Evolutionary conservation across 441 rosid genomes (phyloP), one percentile per base, ranked within the genome.

Genomic region (Isatis lusitanica): DNA sequence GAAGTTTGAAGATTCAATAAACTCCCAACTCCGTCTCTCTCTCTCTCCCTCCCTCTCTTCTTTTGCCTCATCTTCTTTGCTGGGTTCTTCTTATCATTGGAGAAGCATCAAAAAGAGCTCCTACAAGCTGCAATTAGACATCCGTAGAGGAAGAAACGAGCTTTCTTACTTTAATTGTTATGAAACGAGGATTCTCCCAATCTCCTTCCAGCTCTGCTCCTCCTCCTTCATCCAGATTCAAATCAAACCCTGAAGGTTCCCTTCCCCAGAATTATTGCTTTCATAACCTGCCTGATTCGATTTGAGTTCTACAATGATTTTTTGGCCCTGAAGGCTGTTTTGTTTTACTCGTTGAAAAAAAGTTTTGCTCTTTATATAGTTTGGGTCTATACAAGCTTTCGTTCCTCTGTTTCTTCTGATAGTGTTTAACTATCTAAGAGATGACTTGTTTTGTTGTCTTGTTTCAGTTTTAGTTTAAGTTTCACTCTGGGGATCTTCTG

Each of bases 131-230:
- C 10, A 55, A 16, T 42, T 30, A 69, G 30, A 43, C 46, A 44
- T 33, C 6, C 66, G 56, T 46, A 12, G n/a, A 38, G 4, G 42
- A 38, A 11, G 16, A 8, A 35, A 47, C 33, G 9, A 7, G 2
- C n/a, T 9, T 63, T 1, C 9, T 61, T 48, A 52, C 63, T 16
- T 40, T 9, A 33, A 50, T 66, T 76, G 75, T 68, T 67, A 92
- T 92, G 99, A 94, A 94, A 88, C 90, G 97, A 64, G 95, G 90
- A 68, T 74, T 81, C 84, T 40, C 84, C 17, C 87, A 80, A 62
- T 88, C 96, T 43, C 85, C 94, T 7, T 82, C 97, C 9, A 76
- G 86, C 76, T 87, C 93, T 73, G 60, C 78, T 61, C 86, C 86
- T 59, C 97, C 93, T 38, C 89, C 96, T 73, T 84, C 89, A 44